These are phyloP conservation scores for Neurospora sp. DNA, from an alignment of 495 filamentous ascomycete genomes.

Conservation along the genomic window DNA sequence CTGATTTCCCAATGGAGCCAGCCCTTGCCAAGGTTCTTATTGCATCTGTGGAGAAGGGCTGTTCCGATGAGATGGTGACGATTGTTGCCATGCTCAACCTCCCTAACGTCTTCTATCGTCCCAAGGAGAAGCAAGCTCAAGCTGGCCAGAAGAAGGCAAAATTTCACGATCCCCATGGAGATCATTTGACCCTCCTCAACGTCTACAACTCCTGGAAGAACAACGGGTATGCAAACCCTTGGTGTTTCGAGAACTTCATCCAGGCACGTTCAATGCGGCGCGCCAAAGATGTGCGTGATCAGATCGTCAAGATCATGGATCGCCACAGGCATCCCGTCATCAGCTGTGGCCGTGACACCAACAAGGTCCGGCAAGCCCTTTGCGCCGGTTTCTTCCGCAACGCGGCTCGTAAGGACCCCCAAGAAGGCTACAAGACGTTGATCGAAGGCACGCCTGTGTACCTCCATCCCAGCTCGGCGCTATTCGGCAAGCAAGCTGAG, in stretches of 20 bases:
- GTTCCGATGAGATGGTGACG: slow-evolving; percentile 85
- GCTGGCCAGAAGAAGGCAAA: slow-evolving; percentile 96
- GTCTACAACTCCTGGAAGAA: slow-evolving; percentile 94
- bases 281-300: slow-evolving; percentile 83
- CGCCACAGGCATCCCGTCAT: slow-evolving; percentile 72
- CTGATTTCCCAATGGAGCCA: slow-evolving; percentile 90
- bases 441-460: slow-evolving; percentile 92
- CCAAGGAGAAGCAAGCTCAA: slow-evolving; percentile 91
- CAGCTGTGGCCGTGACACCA: slow-evolving; percentile 77
- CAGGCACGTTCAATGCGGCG: slow-evolving; percentile 80
- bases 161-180: slow-evolving; percentile 90
- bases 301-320: slow-evolving; percentile 87
- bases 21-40: slow-evolving; percentile 84
- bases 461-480: slow-evolving; percentile 78
- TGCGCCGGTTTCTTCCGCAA: slow-evolving; percentile 96
- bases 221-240: slow-evolving; percentile 68
- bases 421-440: slow-evolving; percentile 93
- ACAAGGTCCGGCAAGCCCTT: slow-evolving; percentile 81
- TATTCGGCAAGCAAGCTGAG: slow-evolving; percentile 93
- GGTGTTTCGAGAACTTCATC: slow-evolving; percentile 98
- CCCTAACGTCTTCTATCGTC: slow-evolving; percentile 80
- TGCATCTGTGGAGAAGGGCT: slow-evolving; percentile 73
- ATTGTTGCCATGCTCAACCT: slow-evolving; percentile 93
- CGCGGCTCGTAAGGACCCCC: slow-evolving; percentile 86
- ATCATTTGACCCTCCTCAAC: slow-evolving; percentile 89